Evolutionary conservation across 2,329 filamentous ascomycete species (phyloP).

Genomic region (Phoma sp.): DNA sequence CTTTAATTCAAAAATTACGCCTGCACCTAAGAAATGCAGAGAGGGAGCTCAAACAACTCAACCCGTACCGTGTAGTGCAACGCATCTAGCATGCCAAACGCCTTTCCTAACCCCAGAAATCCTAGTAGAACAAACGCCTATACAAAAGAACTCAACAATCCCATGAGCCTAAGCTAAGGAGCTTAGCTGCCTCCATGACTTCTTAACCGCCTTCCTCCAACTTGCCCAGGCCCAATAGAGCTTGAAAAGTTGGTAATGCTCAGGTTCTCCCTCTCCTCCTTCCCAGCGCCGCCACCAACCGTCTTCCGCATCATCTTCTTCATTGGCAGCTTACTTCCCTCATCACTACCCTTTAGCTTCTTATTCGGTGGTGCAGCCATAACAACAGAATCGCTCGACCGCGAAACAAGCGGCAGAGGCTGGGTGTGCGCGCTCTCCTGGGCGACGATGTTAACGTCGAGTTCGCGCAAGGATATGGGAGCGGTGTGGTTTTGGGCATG

Average conservation of each 20-base stretch:
- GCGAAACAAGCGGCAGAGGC: slow-evolving; percentile 43
- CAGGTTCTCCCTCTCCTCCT: slow-evolving; percentile 52
- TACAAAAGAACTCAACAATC: not conserved
- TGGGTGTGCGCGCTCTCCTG: slow-evolving; percentile 41
- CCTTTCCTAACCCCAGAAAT: not conserved
- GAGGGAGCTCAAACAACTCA: slow-evolving; percentile 6
- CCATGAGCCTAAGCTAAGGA: not conserved
- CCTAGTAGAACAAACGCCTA: slow-evolving; percentile 2
- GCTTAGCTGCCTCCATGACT: slow-evolving; percentile 42
- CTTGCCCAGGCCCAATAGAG: slow-evolving; percentile 49
- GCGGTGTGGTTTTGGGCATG: slow-evolving; percentile 27
- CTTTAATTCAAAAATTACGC: not conserved
- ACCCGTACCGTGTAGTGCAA: slow-evolving; percentile 8
- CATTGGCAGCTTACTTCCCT: slow-evolving; percentile 53
- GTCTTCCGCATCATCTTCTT: slow-evolving; percentile 56
- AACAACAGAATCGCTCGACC: slow-evolving; percentile 36
- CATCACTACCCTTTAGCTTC: slow-evolving; percentile 49
- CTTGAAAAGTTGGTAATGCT: slow-evolving; percentile 50
- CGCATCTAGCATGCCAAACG: slow-evolving; percentile 8
- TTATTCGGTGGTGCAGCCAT: slow-evolving; percentile 51
- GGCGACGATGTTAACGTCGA: slow-evolving; percentile 57
- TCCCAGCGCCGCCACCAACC: slow-evolving; percentile 35
- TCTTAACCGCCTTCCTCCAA: slow-evolving; percentile 48
- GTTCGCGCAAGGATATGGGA: slow-evolving; percentile 52
- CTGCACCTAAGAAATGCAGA: slow-evolving; percentile 7